These are phyloP conservation scores for Cyanodermella asteris DNA, from an alignment of 2,329 filamentous ascomycete genomes.

Conservation along the genomic window DNA sequence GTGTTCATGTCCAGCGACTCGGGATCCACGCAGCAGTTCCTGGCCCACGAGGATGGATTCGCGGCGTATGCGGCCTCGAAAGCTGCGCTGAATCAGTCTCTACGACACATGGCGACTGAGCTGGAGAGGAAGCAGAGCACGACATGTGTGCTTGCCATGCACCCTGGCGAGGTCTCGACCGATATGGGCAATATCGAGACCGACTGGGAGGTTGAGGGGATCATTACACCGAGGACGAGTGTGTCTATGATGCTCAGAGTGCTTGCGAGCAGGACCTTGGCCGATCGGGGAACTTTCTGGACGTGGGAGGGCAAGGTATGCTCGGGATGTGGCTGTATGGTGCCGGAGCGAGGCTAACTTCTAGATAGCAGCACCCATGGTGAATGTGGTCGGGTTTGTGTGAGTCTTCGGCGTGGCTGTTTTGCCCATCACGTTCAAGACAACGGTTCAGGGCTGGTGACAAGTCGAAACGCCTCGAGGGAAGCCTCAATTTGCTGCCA, in stretches of 20 bases:
- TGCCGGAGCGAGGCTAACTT: too few relatives aligned
- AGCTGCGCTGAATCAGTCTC: slow-evolving; percentile 33
- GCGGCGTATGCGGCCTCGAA: slow-evolving; percentile 36
- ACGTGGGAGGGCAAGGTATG: slow-evolving; percentile 30
- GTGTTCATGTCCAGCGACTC: slow-evolving; percentile 36
- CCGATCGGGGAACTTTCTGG: slow-evolving; percentile 33
- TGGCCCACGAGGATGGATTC: slow-evolving; percentile 35
- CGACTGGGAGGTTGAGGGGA: slow-evolving; percentile 29
- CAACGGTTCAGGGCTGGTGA: too few relatives aligned
- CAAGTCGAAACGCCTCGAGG: too few relatives aligned
- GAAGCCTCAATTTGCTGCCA: too few relatives aligned
- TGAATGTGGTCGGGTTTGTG: too few relatives aligned
- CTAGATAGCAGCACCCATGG: too few relatives aligned
- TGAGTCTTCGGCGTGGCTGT: too few relatives aligned
- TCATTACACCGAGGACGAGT: slow-evolving; percentile 28
- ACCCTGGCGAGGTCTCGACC: slow-evolving; percentile 35
- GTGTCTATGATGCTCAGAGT: slow-evolving; percentile 29
- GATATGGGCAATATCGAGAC: slow-evolving; percentile 32
- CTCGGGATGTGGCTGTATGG: too few relatives aligned
- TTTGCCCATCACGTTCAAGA: too few relatives aligned
- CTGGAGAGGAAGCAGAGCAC: slow-evolving; percentile 26
- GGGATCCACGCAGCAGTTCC: slow-evolving; percentile 28
- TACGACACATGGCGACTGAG: slow-evolving; percentile 34
- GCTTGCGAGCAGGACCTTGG: slow-evolving; percentile 25
- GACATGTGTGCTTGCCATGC: slow-evolving; percentile 31